phyloP scores from a whole-genome alignment of 176 grass and related monocot genomes.

The Cenchrus americanus region DNA sequence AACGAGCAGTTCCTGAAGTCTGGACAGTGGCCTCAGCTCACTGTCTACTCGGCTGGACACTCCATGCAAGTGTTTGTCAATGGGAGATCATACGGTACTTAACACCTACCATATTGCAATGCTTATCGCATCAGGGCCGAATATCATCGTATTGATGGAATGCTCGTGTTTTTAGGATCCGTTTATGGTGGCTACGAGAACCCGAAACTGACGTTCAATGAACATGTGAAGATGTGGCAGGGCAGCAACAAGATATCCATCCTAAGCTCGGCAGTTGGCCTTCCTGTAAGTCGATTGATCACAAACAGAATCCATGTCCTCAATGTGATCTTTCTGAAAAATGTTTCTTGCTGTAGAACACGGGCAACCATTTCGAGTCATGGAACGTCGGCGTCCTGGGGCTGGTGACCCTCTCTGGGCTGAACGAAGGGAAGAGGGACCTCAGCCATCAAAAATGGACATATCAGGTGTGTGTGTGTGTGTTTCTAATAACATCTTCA shows the following conservation, averaged over 20 bases:
- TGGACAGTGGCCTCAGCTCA: slow-evolving; percentile 67
- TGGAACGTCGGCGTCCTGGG: slow-evolving; percentile 90
- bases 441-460: slow-evolving; percentile 89
- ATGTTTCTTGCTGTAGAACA: slow-evolving; percentile 54
- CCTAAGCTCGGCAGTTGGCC: slow-evolving; percentile 81
- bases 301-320: no score
- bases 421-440: slow-evolving; percentile 74
- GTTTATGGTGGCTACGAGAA: slow-evolving; percentile 58
- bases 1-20: slow-evolving; percentile 68
- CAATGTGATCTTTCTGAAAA: not conserved
- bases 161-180: slow-evolving; percentile 47
- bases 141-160: not conserved
- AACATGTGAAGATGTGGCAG: slow-evolving; percentile 69
- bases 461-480: slow-evolving; percentile 68
- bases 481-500: not conserved
- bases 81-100: slow-evolving; percentile 57
- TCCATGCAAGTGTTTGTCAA: slow-evolving; percentile 86
- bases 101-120: slow-evolving; percentile 8
- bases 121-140: not conserved
- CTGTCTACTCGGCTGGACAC: slow-evolving; percentile 70
- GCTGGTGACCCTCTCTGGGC: slow-evolving; percentile 66
- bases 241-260: slow-evolving; percentile 96
- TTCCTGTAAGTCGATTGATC: slow-evolving; percentile 64
- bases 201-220: slow-evolving; percentile 60
- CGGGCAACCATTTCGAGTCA: slow-evolving; percentile 75